Percentiles rank a stretch among this genome's conserved stretches.
Conservation (phyloP, 805 yeast genomes). For the Starmera pachycereana region DNA sequence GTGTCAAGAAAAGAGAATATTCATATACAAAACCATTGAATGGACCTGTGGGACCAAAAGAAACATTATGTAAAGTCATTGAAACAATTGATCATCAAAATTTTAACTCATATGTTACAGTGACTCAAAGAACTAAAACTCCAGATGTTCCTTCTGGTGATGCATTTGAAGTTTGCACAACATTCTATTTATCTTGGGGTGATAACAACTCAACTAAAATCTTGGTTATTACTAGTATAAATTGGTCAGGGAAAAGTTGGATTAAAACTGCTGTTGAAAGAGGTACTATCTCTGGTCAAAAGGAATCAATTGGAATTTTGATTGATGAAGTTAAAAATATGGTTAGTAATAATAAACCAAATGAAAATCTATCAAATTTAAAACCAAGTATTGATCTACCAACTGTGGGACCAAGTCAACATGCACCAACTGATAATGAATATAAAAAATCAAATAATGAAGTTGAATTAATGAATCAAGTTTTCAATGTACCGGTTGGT, state of each 20-base stretch:
- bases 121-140: conserved; percentile 50
- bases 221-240: conserved; percentile 42
- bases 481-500: conserved; percentile 56
- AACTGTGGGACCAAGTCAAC: conserved; percentile 26
- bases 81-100: conserved; percentile 49
- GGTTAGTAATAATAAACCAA: conserved; percentile 2
- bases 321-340: conserved; percentile 32
- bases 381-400: conserved; percentile 19
- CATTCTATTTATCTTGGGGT: conserved; percentile 53
- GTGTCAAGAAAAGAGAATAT: conserved; percentile 34
- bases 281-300: conserved; percentile 66
- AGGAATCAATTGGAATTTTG: conserved; percentile 40
- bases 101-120: conserved; percentile 34
- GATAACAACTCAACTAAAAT: conserved; percentile 42
- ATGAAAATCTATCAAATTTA: conserved; percentile 3
- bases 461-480: conserved; percentile 38
- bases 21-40: conserved; percentile 53
- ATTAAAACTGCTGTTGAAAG: conserved; percentile 67
- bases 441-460: conserved; percentile 40
- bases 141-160: conserved; percentile 83
- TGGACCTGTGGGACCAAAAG: conserved; percentile 68
- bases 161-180: conserved; percentile 52
- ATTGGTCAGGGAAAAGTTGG: conserved; percentile 76
- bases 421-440: conserved; percentile 33
- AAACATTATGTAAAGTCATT: conserved; percentile 53